Percentiles rank a stretch among this genome's conserved stretches.
phyloP scores from a whole-genome alignment of 208 protist genomes.

The Leishmania aethiopica region DNA sequence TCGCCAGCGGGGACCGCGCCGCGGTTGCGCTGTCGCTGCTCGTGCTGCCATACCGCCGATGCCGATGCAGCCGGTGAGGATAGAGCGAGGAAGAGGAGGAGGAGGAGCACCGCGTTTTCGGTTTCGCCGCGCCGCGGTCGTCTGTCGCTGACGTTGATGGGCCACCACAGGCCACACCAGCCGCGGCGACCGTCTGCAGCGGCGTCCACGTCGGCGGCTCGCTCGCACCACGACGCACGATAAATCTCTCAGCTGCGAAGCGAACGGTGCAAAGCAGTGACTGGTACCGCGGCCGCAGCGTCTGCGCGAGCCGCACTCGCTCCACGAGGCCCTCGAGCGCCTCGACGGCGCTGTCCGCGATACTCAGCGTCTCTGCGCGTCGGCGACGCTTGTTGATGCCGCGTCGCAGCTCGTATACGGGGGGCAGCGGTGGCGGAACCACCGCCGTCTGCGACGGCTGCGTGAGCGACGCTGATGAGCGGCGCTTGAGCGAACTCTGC shows the following conservation, averaged over 20 bases:
- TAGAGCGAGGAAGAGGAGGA: neutral
- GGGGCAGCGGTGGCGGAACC: neutral
- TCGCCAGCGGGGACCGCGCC: neutral
- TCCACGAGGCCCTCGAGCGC: slow-evolving; percentile 29
- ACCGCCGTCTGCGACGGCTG: neutral
- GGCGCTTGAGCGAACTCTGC: neutral
- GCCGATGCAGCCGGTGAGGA: neutral
- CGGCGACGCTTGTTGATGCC: slow-evolving; percentile 14
- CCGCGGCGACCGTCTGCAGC: neutral
- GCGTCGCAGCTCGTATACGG: slow-evolving; percentile 10
- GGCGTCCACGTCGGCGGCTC: slow-evolving; percentile 22
- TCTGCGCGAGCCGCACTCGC: slow-evolving; percentile 30
- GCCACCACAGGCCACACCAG: neutral
- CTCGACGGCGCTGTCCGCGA: slow-evolving; percentile 12
- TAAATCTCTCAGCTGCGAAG: slow-evolving; percentile 27
- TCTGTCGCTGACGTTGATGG: neutral
- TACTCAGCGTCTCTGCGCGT: neutral
- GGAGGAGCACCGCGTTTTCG: neutral
- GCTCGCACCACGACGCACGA: slow-evolving; percentile 30
- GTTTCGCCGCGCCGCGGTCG: neutral
- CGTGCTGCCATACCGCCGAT: too few relatives aligned
- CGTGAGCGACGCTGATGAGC: neutral
- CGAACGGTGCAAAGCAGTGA: slow-evolving; percentile 21
- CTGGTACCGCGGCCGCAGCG: slow-evolving; percentile 32
- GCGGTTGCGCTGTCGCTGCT: neutral